Evolutionary conservation across 352 stramenopile species (phyloP), one percentile per base, ranked within the genome.

Genomic region (Phytophthora tentaculata): DNA sequence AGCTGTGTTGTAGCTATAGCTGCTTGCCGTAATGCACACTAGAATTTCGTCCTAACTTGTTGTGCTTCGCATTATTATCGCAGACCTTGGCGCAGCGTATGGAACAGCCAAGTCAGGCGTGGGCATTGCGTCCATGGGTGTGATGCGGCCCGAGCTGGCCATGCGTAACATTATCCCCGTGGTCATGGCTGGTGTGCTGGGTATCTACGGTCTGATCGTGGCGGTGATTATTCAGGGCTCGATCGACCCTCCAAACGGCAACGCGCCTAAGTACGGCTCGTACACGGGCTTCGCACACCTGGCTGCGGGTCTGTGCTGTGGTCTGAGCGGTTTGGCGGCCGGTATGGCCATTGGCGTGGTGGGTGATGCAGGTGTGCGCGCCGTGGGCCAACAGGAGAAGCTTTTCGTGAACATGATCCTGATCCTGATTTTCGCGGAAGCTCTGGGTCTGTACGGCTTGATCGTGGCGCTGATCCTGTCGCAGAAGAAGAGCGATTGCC

Each of bases 141-240:
- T 98, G 14, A 97, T 98, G 91, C 98, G 98, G 75, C 97, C 97
- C 20, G 92, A 97, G 50, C 74, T 98, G 53, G 97, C 99, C 13
- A 99, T 99, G 96, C 86, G 95, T 69, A 99, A 99, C 84, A 99
- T 99, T 69, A 98, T 99, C 81, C 97, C 97, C 67, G 96, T 99
- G 44, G 96, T 99, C 78, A 99, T 99, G 97, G 97, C 97, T 63
- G 96, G 96, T 94, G 95, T 99, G 59, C 83, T 98, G 65, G 95
- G 94, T 70, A 98, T 99, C 76, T 99, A 99, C 79, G 96, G 96
- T 64, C 83, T 98, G 41, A 98, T 98, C 71, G 95, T 98, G 59
- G 89, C 94, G 49, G 93, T 98, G 28, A 98, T 98, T 77, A 97
- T 97, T 59, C 90, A 97, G 75, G 91, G 91, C 75, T 97, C 91